Conservation (phyloP, 2,329 filamentous ascomycete genomes). For the Cordyceps sp. region DNA sequence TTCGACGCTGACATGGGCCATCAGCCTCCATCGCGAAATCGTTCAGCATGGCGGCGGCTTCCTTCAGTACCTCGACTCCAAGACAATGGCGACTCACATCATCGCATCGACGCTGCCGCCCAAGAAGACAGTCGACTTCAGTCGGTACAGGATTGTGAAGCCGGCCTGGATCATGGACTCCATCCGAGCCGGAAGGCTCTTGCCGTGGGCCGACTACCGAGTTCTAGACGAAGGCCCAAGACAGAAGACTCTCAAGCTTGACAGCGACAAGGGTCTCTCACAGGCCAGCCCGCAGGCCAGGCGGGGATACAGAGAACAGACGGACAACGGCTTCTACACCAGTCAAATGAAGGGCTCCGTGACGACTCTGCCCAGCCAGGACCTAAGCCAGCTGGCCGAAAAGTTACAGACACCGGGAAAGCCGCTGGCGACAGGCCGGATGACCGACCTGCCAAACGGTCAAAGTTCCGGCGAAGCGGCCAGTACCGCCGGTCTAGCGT, state of each 20-base stretch:
- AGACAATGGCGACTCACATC: slow-evolving; percentile 91
- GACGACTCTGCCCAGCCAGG: slow-evolving; percentile 11
- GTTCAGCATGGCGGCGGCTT: slow-evolving; percentile 91
- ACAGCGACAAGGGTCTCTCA: slow-evolving; percentile 46
- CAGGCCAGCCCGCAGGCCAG: slow-evolving; percentile 41
- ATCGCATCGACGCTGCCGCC: slow-evolving; percentile 80
- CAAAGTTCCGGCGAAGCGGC: too few species aligned
- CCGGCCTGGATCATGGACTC: slow-evolving; percentile 91
- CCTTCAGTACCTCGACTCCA: slow-evolving; percentile 84
- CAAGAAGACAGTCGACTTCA: slow-evolving; percentile 84
- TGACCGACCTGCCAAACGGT: not conserved
- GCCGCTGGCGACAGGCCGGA: not conserved
- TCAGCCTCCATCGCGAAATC: slow-evolving; percentile 60
- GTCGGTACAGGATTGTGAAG: slow-evolving; percentile 78
- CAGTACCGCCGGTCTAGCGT: too few species aligned
- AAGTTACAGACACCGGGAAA: slow-evolving; percentile 9
- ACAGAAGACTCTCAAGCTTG: slow-evolving; percentile 58
- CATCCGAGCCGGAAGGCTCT: slow-evolving; percentile 58
- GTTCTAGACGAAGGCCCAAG: slow-evolving; percentile 70
- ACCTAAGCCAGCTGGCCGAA: slow-evolving; percentile 12
- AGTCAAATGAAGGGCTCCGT: slow-evolving; percentile 40
- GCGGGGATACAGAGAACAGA: slow-evolving; percentile 64
- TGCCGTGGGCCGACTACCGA: slow-evolving; percentile 76
- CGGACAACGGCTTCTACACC: slow-evolving; percentile 68
- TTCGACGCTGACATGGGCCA: slow-evolving; percentile 5